Evolutionary conservation across 495 filamentous ascomycete species (phyloP), one percentile per base, ranked within the genome.

Genomic region (Xylaria cubensis): DNA sequence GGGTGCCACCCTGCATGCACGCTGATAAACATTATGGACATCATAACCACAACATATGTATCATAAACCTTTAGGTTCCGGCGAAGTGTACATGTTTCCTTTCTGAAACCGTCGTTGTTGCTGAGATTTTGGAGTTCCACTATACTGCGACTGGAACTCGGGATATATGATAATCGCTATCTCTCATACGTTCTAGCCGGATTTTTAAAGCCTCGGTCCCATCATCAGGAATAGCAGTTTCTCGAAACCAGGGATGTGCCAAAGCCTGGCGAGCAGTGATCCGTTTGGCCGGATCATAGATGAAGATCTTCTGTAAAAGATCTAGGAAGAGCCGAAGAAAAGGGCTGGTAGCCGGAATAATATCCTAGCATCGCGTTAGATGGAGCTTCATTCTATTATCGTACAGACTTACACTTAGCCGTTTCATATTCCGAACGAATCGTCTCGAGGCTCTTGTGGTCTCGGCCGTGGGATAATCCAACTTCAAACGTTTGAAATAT

Each of bases 381-480:
- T 63, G 68, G 24, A 4, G 32, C n/a, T n/a, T 48, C 13, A 29
- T 34, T 24, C 7, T 10, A 12, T 21, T 39, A 19, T 41, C 32
- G 56, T 19, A 36, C 26, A 75, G 42, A 82, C 93, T 78, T 89
- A 98, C 95, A 67, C 88, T 85, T 19, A 99, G 83, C 65, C 84
- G 85, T 82, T 97, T 98, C 97, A 99, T 99, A 0, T 93, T 94
- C 76, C 92, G 92, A 39, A 98, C 97, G 77, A 97, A 99, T 84
- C 95, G 93, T 73, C 90, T 89, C 6, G 94, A 97, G 10, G 94
- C 93, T 72, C 94, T 90, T 0, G 93, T 93, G 0, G 96, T 98
- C 36, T 98, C 95, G 3, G 82, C 78, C 48, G 93, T 92, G 5
- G 96, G 96, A 74, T 98, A 99, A 76, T 97, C 93, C 29, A 98